These are phyloP conservation scores for Leccinellum luteum DNA, from an alignment of 768 basidiomycete species.

Conservation along the genomic window DNA sequence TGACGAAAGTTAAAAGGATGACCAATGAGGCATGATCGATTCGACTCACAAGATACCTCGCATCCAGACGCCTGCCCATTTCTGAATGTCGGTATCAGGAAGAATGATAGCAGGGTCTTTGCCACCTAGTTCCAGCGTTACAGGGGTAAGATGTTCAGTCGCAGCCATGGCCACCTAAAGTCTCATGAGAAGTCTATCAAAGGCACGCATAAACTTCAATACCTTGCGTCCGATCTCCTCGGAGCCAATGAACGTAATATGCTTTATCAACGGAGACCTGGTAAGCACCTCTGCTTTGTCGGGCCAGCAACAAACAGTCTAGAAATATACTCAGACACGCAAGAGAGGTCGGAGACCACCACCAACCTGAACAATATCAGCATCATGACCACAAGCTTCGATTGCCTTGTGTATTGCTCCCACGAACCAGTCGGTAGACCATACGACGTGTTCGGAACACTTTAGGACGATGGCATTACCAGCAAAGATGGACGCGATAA, in stretches of 20 bases:
- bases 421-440: conserved; percentile 85
- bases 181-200: background rate
- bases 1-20: conserved; percentile 28
- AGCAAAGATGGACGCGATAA: conserved; percentile 85
- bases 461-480: conserved; percentile 91
- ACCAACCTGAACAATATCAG: conserved; percentile 83
- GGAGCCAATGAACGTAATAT: conserved; percentile 93
- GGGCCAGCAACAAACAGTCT: conserved; percentile 87
- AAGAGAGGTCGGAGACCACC: background rate
- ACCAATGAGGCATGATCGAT: background rate
- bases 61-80: conserved; percentile 82
- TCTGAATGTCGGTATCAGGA: conserved; percentile 77
- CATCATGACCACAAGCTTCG: conserved; percentile 76
- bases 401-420: conserved; percentile 76
- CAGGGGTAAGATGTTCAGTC: conserved; percentile 83
- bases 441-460: conserved; percentile 89
- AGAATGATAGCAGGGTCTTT: conserved; percentile 94
- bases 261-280: conserved; percentile 73
- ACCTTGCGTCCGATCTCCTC: conserved; percentile 76
- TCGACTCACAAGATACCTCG: conserved; percentile 85
- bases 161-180: conserved; percentile 77
- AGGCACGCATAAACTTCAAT: conserved; percentile 10
- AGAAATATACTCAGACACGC: conserved; percentile 9
- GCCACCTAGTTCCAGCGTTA: conserved; percentile 91
- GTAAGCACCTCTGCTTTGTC: conserved; percentile 84